Evolutionary conservation across 108 stramenopile species (phyloP).

Genomic region (Skeletonema grethae): DNA sequence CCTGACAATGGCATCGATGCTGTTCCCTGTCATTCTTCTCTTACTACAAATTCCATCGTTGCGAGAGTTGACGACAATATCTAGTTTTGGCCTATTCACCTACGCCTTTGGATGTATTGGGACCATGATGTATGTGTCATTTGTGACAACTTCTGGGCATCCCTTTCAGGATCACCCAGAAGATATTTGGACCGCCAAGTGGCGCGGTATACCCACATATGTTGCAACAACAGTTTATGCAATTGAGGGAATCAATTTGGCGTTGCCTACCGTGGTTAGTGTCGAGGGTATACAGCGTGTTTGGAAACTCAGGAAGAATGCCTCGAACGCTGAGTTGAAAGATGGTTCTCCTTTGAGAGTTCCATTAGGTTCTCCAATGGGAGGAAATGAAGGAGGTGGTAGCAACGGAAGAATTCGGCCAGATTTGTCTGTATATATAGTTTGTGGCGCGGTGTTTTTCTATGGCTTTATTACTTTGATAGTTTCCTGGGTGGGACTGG

Average conservation of each 20-base stretch:
- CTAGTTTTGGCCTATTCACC: conserved; percentile 32
- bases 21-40: conserved; percentile 46
- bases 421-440: conserved; percentile 34
- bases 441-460: conserved; percentile 40
- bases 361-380: not conserved
- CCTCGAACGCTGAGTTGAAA: not conserved
- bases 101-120: conserved; percentile 50
- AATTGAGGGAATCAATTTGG: conserved; percentile 53
- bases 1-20: conserved; percentile 36
- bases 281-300: conserved; percentile 37
- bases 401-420: conserved; percentile 5
- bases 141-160: conserved; percentile 36
- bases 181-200: conserved; percentile 41
- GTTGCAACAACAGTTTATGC: conserved; percentile 52
- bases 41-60: conserved; percentile 45
- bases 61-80: conserved; percentile 34
- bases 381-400: not conserved
- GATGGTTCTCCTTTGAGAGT: not conserved
- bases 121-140: conserved; percentile 41
- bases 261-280: conserved; percentile 46
- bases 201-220: conserved; percentile 48
- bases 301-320: not conserved
- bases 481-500: conserved; percentile 46
- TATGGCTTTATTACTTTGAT: conserved; percentile 44
- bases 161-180: conserved; percentile 38